Base-by-base conservation (phyloP, 371 early-diverging fungal genomes). In the Mortierella sp. region DNA sequence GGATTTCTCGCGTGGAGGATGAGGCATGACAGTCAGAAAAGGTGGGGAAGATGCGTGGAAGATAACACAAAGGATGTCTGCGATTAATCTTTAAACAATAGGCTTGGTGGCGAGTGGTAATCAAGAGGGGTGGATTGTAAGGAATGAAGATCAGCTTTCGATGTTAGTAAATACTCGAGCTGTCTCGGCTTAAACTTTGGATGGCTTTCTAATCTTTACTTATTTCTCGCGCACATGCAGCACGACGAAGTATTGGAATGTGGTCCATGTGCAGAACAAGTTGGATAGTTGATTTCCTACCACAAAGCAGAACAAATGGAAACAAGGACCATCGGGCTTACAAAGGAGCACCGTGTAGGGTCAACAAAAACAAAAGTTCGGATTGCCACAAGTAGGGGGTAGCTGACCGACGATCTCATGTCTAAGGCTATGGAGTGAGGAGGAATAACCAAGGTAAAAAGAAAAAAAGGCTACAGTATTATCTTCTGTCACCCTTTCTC, bases 231-330 rank as follows among this genome's bases (percentile, higher is more conserved):
- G 53, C 49, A 47, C 23, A 22, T 22, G 37, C 28, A n/a, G 31
- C 19, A 28, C 28, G n/a, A 35, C 31, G 45, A 3, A 35, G 59
- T 56, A 64, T 70, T 70, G 64, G 70, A 70, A 70, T 70, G 64
- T 70, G 53, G 64, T 70, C 64, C 47, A 19, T 64, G 45, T 45
- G 29, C 66, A 47, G 66, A 47, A 57, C 32, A 66, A 35, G 58
- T 57, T n/a, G 53, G 58, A 57, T 57, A 35, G n/a, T 43, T 34
- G 28, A 47, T 37, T 31, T 45, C 53, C 47, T 26, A 26, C 28
- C 29, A 32, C n/a, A 60, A 4, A 32, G 49, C 22, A 26, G 57
- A 26, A 23, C 23, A 53, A 28, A 45, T 26, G 1, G 13, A 29
- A 35, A 35, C 35, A 35, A 35, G 35, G 6, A 10, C 35, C 35